Conservation (phyloP, 176 grass and related monocot species). For the Thalia dealbata region DNA sequence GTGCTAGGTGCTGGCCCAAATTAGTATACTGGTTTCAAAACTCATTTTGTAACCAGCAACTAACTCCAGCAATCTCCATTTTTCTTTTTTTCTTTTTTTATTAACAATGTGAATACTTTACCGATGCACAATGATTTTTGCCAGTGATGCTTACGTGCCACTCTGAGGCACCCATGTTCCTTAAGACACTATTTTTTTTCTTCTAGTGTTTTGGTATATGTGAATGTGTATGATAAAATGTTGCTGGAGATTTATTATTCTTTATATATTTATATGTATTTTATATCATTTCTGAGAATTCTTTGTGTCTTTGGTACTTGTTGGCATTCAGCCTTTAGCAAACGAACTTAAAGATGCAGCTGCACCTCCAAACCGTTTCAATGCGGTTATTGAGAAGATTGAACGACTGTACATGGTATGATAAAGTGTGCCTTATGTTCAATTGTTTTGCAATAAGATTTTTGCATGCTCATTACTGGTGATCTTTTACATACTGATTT, state of each 20-base stretch:
- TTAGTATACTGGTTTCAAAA: background rate
- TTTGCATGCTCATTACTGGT: background rate
- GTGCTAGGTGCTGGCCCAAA: background rate
- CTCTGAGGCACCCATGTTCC: background rate
- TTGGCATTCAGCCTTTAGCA: constrained; percentile 44
- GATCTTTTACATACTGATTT: background rate
- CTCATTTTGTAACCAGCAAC: background rate
- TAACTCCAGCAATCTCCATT: background rate
- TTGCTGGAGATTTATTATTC: background rate
- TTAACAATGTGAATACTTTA: no score
- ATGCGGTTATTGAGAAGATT: constrained; percentile 96
- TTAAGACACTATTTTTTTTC: background rate
- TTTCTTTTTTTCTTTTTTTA: background rate
- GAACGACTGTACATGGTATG: constrained; percentile 95
- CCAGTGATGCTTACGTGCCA: no score
- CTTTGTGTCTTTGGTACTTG: constrained; percentile 3
- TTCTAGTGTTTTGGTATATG: background rate
- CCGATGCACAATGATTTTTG: no score
- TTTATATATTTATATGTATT: background rate
- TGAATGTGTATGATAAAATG: background rate
- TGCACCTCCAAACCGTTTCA: constrained; percentile 71
- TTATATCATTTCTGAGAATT: background rate
- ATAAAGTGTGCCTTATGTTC: background rate
- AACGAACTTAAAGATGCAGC: constrained; percentile 49
- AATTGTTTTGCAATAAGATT: background rate